Base-by-base conservation (phyloP, 2,329 filamentous ascomycete species). In the Madurella fahalii region DNA sequence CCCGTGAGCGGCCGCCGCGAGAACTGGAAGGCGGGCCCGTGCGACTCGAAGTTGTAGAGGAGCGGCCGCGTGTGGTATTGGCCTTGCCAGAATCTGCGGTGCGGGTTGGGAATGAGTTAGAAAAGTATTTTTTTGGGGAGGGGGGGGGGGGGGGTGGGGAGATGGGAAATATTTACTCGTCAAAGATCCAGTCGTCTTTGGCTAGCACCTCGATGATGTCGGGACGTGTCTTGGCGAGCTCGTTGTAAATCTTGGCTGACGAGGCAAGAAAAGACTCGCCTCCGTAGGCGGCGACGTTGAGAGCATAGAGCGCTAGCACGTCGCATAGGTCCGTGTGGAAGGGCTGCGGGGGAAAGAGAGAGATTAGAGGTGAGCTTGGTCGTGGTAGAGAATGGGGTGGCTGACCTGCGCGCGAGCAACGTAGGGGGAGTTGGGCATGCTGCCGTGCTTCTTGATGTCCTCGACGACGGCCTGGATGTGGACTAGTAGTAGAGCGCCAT, bases 321-420 rank as follows among this genome's bases (percentile, higher is more conserved):
- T 71, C 69, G 58, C 68, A 70, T 7, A 70, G 50, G 40, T 66
- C 66, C 11, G 70, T 64, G 80, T 71, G 87, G 81, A 66, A 74
- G 42, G 56, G 53, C 43, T 64, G 7, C 3, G 25, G 25, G 25
- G 25, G 7, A 25, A 1, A 41, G 32, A 25, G 2, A 41, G 32
- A 8, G 12, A 9, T 4, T 4, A 37, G 11, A 45, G 16, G 13
- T 15, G 15, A 40, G 2, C 9, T 5, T 30, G 13, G 9, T 17
- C 41, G n/a, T 18, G 40, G 25, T 7, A 17, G 15, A 11, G 25
- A 4, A 25, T 37, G 34, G 11, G 34, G 34, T 16, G 12, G 20
- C 5, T 11, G 48, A 60, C 58, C 49, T 61, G 61, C 11, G 61
- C 59, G 2, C 62, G 59, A 4, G 54, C 51, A 13, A 61, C 59